Percentiles rank a stretch among this genome's conserved stretches.
Evolutionary conservation across 345 rosid species (phyloP).

Genomic region (Eucalyptus decipiens): DNA sequence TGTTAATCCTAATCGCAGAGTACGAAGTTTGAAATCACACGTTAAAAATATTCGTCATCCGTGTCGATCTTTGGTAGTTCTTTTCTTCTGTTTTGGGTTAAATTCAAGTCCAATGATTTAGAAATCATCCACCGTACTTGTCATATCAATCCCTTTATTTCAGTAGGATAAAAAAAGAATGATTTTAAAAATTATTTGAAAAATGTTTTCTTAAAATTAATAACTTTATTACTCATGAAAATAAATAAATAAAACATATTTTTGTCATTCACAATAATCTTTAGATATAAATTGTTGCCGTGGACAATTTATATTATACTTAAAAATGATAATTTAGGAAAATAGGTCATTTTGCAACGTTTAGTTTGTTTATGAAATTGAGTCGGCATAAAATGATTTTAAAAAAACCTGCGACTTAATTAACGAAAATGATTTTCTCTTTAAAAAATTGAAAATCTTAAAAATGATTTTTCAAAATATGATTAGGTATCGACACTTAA

Average conservation of each 20-base stretch:
- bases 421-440: background rate
- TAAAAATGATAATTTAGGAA: no score
- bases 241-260: accelerated
- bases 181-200: background rate
- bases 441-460: accelerated
- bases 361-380: no score
- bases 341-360: no score
- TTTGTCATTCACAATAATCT: no score
- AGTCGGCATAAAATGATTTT: no score
- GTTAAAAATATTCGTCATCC: background rate
- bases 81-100: background rate
- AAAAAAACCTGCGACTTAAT: no score
- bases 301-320: no score
- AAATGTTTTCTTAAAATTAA: no score
- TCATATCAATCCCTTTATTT: background rate
- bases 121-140: background rate
- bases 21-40: background rate
- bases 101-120: background rate
- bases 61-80: accelerated
- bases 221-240: no score
- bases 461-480: no score
- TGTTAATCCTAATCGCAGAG: background rate
- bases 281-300: no score
- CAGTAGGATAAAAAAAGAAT: background rate
- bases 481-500: accelerated